A percentile compares a stretch with the other conserved stretches of the same genome.
Conservation (phyloP, 441 rosid genomes). For the Isatis lusitanica region DNA sequence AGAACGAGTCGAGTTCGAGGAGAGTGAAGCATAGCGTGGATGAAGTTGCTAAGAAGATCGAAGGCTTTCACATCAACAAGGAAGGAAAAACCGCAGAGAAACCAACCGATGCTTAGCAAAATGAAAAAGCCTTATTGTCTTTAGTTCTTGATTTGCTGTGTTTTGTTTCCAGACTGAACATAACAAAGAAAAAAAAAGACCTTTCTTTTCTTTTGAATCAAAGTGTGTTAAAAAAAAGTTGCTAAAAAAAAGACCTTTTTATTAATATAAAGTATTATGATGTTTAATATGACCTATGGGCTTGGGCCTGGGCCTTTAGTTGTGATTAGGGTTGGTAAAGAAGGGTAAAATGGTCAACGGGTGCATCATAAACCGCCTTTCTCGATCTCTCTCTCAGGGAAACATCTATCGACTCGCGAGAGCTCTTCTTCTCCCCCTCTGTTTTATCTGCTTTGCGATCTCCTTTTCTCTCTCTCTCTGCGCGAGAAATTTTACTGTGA, state of each 20-base stretch:
- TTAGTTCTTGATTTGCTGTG: neutral
- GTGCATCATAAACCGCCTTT: neutral
- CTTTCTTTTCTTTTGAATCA: neutral
- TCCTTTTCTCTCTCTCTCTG: neutral
- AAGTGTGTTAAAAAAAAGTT: neutral
- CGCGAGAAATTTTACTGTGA: neutral
- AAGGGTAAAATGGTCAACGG: constrained; percentile 22
- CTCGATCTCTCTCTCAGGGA: neutral
- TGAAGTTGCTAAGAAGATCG: constrained; percentile 65
- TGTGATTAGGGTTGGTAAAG: neutral
- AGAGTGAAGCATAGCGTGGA: constrained; percentile 61
- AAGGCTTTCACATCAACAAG: constrained; percentile 61
- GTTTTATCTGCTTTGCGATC: constrained; percentile 11
- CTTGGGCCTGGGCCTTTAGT: neutral
- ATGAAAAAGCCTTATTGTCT: neutral
- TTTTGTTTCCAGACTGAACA: constrained; percentile 18
- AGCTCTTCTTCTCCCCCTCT: neutral
- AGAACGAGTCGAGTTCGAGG: constrained; percentile 47
- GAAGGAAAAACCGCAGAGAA: constrained; percentile 49
- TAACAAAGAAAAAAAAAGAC: neutral
- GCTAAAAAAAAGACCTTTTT: no score
- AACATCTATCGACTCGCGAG: constrained; percentile 26
- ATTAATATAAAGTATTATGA: neutral
- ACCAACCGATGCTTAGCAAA: constrained; percentile 25
- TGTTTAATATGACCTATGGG: neutral